A percentile compares a stretch with the other conserved stretches of the same genome.
These are phyloP conservation scores for Litchi chinensis DNA, from an alignment of 345 rosid species.

Conservation along the genomic window DNA sequence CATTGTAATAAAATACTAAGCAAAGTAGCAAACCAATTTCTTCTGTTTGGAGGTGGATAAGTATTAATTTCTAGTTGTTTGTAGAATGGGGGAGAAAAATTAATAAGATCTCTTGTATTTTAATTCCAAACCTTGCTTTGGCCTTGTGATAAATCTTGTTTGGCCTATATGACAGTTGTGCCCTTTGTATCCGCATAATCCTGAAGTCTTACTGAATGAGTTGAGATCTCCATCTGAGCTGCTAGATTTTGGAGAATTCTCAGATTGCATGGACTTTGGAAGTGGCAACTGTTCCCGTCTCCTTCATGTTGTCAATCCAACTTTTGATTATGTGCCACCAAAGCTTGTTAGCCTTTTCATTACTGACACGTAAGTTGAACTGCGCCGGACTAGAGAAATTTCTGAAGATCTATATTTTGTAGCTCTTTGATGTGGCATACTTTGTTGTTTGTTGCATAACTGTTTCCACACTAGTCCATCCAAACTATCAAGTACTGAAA, in stretches of 20 bases:
- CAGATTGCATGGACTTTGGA: constrained; percentile 90
- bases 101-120: background rate
- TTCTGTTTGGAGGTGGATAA: background rate
- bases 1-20: constrained; percentile 3
- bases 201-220: constrained; percentile 89
- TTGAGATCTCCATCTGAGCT: constrained; percentile 96
- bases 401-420: background rate
- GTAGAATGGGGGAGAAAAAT: background rate
- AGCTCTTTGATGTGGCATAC: background rate
- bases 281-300: constrained; percentile 66
- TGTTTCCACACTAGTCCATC: background rate
- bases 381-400: constrained; percentile 9
- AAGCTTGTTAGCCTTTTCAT: constrained; percentile 95
- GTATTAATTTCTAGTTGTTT: constrained; percentile 3
- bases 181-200: constrained; percentile 97
- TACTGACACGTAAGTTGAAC: constrained; percentile 87
- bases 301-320: constrained; percentile 93
- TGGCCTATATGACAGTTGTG: constrained; percentile 65
- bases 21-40: background rate
- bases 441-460: constrained; percentile 3
- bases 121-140: background rate
- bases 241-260: constrained; percentile 96
- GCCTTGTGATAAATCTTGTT: constrained; percentile 11
- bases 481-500: background rate
- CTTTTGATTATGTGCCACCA: constrained; percentile 95